Base-by-base conservation (phyloP, 805 yeast species). In the Teunomyces panamensis region DNA sequence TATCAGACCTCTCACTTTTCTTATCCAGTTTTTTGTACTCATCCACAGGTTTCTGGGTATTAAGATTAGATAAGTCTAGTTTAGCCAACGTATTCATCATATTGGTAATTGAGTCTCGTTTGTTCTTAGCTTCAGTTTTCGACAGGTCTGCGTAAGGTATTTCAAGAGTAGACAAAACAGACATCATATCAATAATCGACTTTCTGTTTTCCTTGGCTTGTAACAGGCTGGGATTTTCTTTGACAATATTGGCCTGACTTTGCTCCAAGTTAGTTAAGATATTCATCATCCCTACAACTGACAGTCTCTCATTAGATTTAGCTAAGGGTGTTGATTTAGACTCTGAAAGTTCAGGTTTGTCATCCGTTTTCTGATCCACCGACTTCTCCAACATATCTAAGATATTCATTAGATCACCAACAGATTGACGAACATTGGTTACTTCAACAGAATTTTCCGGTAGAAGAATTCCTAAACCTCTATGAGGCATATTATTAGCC, bases 181-280 rank as follows among this genome's bases (percentile, higher is more conserved):
- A 46, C 71, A 68, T 66, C 67, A 68, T 66, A 43, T 67, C 68
- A 29, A 55, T 52, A 2, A 67, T 59, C 1, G 72, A 66, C 34
- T 57, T 57, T 17, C 72, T 51, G 27, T 63, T 65, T 30, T 47
- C 50, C 14, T 54, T 51, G 9, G 50, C 50, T 28, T 49, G 43
- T 11, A 43, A 49, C 43, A 45, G 33, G 7, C 32, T 45, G 5
- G 24, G 45, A 16, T 49, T 49, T 32, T 53, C 50, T 16, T 53
- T 44, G 5, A 47, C 48, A 2, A 49, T 42, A 5, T 34, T 30
- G 5, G 47, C 52, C 29, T 51, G 50, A 26, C 48, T 43, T 24
- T 45, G 47, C 17, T 54, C 57, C 41, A 54, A 42, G 32, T 52
- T 43, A 7, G 57, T 27, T 10, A 54, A 44, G 9, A 54, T 39